These are phyloP conservation scores for Rosa lucieae DNA, from an alignment of 306 rosid genomes.

Conservation along the genomic window DNA sequence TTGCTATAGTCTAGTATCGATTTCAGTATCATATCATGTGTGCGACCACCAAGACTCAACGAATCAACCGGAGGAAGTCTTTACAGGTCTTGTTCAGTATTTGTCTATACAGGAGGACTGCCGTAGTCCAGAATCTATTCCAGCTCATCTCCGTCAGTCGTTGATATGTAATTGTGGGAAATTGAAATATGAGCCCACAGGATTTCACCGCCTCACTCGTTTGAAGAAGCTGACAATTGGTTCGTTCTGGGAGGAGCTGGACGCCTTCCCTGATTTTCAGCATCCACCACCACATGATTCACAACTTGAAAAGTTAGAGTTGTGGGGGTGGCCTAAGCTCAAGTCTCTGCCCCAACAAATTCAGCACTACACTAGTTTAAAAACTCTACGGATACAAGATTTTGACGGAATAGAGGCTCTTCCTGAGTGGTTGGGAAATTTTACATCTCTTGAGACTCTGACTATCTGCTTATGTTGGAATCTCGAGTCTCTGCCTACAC, in stretches of 20 bases:
- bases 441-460: neutral
- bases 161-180: neutral
- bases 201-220: neutral
- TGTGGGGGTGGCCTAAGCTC: neutral
- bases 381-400: accelerated
- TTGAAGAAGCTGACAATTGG: neutral
- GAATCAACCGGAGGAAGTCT: no score
- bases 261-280: neutral
- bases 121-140: no score
- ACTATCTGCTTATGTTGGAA: neutral
- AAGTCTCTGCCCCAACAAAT: neutral
- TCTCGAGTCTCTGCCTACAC: neutral
- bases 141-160: neutral
- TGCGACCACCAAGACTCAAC: no score
- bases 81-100: no score
- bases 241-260: neutral
- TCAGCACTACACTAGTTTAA: neutral
- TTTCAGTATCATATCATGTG: no score
- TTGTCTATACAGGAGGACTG: no score
- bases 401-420: neutral
- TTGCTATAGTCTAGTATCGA: no score
- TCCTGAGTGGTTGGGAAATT: neutral
- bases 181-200: no score
- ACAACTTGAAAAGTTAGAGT: neutral
- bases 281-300: neutral